phyloP scores from a whole-genome alignment of 345 rosid species.

The Aquilaria yunnanensis region DNA sequence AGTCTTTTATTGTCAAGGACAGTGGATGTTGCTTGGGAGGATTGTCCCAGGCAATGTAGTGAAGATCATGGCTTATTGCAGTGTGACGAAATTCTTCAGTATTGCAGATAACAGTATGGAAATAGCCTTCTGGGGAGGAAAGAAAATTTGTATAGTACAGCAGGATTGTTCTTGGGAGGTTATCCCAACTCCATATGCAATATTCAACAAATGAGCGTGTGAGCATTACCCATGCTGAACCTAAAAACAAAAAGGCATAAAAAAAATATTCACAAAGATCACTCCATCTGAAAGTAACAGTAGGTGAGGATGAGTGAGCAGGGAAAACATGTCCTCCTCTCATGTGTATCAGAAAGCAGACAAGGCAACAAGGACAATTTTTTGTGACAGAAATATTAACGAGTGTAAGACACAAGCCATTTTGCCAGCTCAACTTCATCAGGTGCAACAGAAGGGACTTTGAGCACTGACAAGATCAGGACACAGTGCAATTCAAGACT shows the following conservation, averaged over 20 bases:
- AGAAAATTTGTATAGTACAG: slow-evolving; percentile 84
- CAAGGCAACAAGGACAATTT: no score
- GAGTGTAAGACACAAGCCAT: no score
- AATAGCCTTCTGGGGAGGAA: slow-evolving; percentile 97
- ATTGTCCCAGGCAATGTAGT: slow-evolving; percentile 93
- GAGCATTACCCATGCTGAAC: slow-evolving; percentile 87
- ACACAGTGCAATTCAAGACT: no score
- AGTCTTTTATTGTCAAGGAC: slow-evolving; percentile 56
- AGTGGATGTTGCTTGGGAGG: slow-evolving; percentile 94
- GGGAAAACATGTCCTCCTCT: no score
- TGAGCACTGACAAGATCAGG: no score
- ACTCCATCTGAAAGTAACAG: no score
- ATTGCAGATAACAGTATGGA: slow-evolving; percentile 86
- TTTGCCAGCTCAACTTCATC: no score
- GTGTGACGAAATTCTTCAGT: slow-evolving; percentile 51
- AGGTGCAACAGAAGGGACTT: no score
- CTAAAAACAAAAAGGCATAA: slow-evolving; percentile 28
- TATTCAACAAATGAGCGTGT: slow-evolving; percentile 68
- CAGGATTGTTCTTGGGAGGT: slow-evolving; percentile 70
- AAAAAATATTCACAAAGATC: neutral
- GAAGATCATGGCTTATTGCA: slow-evolving; percentile 76
- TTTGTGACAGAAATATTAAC: no score
- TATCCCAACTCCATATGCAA: slow-evolving; percentile 91
- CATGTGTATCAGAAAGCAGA: no score
- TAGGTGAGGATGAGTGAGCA: no score